phyloP scores from a whole-genome alignment of 2,329 filamentous ascomycete species.

The Microcera coccophila region DNA sequence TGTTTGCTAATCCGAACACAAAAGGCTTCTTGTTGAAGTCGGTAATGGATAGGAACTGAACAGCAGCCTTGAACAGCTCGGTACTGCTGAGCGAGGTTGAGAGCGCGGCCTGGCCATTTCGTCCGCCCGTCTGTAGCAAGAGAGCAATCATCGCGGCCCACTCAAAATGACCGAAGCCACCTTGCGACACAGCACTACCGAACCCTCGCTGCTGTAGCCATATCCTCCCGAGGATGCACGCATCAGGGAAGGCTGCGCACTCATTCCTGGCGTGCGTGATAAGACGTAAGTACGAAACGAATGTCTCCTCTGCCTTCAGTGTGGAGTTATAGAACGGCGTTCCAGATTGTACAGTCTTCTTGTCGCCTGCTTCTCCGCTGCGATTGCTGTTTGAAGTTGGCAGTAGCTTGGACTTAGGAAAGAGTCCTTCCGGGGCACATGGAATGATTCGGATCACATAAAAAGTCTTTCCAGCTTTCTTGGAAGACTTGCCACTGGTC shows the following conservation, averaged over 20 bases:
- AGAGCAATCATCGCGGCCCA: constrained; percentile 80
- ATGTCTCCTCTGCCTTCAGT: constrained; percentile 71
- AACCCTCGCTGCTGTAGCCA: constrained; percentile 91
- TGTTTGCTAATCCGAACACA: constrained; percentile 39
- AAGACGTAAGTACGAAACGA: constrained; percentile 70
- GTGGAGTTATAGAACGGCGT: constrained; percentile 90
- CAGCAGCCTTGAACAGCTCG: constrained; percentile 87
- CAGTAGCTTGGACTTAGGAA: constrained; percentile 66
- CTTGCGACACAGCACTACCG: constrained; percentile 61
- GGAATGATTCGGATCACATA: constrained; percentile 73
- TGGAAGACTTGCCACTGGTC: constrained; percentile 14
- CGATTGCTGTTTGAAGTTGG: constrained; percentile 69
- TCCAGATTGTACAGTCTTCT: constrained; percentile 41
- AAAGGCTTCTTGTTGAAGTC: constrained; percentile 68
- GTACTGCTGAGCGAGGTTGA: constrained; percentile 82
- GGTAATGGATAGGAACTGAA: constrained; percentile 79
- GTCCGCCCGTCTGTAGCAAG: constrained; percentile 72
- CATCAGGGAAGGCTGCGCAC: constrained; percentile 72
- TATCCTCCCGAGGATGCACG: constrained; percentile 77
- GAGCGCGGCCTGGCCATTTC: constrained; percentile 66
- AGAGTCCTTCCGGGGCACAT: constrained; percentile 64
- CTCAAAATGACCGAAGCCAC: constrained; percentile 91
- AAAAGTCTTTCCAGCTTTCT: constrained; percentile 33
- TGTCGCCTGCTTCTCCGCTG: constrained; percentile 42
- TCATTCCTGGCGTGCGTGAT: constrained; percentile 66